Base-by-base conservation (phyloP, 2,329 filamentous ascomycete genomes). In the Pseudogymnoascus sp. region DNA sequence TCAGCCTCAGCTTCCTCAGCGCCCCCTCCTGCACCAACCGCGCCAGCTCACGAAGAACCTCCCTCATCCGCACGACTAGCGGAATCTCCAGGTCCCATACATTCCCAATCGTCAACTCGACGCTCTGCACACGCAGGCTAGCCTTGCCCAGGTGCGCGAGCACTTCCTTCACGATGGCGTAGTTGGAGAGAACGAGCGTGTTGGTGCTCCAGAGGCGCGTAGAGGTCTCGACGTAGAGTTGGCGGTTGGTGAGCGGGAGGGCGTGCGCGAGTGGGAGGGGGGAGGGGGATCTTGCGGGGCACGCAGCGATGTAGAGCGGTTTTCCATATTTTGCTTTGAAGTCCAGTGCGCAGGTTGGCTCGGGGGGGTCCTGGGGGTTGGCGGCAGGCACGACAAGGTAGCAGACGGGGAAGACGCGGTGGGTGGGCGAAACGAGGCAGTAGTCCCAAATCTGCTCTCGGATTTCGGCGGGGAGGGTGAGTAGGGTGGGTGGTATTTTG, bases 381-480 rank as follows among this genome's bases (percentile, higher is more conserved):
- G n/a, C n/a, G n/a, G n/a, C n/a, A 6, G 11, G 11, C 11, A 16
- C 1, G 21, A 3, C 19, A 14, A n/a, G n/a, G 23, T 11, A 16
- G 23, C 16, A n/a, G n/a, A 31, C 25, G 1, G 48, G 48, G 23
- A 54, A 14, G 23, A 54, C 6, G 23, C 48, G 48, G 1, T n/a
- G 25, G 25, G 48, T 54, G 25, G 48, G 48, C 6, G 48, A 54
- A 2, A 31, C 23, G 48, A 54, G 23, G 5, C 14, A 54, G 25
- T 65, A 45, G 7, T 14, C 36, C 62, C 41, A 68, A n/a, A 68
- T 68, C 1, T 21, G 54, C 8, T 65, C 36, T 21, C 64, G 65
- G 21, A 67, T 31, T 61, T 68, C 65, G 2, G 7, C 16, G 1
- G 67, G 65, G 14, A 69, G 45, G 6, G 28, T 54, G 11, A 68